Evolutionary conservation across 371 early-diverging fungal genomes (phyloP), one percentile per base, ranked within the genome.

Genomic region (Vairimorpha apis): DNA sequence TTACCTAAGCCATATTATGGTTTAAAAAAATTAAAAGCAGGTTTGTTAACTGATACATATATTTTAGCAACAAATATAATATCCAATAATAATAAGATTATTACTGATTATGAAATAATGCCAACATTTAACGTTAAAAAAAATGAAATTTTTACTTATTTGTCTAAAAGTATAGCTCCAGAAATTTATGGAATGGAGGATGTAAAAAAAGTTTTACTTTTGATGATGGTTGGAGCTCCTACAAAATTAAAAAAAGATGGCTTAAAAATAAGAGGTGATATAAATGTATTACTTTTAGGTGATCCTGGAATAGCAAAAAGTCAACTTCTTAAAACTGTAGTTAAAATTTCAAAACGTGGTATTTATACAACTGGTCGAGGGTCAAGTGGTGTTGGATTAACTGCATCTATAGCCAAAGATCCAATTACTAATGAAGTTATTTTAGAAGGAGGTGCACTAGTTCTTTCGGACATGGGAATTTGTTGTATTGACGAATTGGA

Each of bases 121-220:
- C 12, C 21, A 27, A 2, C 13, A 18, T 49, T 44, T 13, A 21
- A 8, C 16, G 23, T 18, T 0, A 30, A 33, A 14, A 66, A 41
- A 55, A 10, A 12, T 10, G 43, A 38, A 7, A n/a, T 21, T 13
- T 55, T 72, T 86, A 73, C 92, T 89, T 79, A 82, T 85, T 53
- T 90, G 88, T 72, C 85, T 91, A 38, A 88, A 88, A 25, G 89
- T 66, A 88, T 98, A 66, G 94, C 97, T 1, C 97, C 97, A 1
- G 90, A 91, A 70, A 92, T 97, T 37, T 95, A 89, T 82, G 96
- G 93, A 83, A 93, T 97, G 83, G 90, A 92, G 33, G 91, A 92
- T 60, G 89, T 98, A 66, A 98, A 98, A 84, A 92, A 92, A 80
- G 94, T 97, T 35, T 85, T 98, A 43, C 81, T 97, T 65, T 85